Base-by-base conservation (phyloP, 2,329 filamentous ascomycete genomes). In the Fusarium fujikuroi region DNA sequence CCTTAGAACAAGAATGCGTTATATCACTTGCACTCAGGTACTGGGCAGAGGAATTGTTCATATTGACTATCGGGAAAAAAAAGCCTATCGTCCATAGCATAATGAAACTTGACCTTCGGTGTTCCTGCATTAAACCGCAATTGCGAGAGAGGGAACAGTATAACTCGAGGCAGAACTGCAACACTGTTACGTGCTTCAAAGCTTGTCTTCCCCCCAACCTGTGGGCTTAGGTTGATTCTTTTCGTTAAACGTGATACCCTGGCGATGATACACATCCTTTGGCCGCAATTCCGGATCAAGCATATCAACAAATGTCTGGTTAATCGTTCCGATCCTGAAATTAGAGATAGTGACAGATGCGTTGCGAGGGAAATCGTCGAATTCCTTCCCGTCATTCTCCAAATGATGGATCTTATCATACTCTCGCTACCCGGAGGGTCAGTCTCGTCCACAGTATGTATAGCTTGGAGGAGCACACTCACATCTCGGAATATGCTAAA, bases 401-500 rank as follows among this genome's bases (percentile, higher is more conserved):
- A 54, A 40, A 9, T 10, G 5, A 9, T n/a, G 19, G 7, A 54
- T 16, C 34, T 40, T 54, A 21, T 54, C 50, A 39, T 54, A 28
- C 25, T 54, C 36, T n/a, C 36, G 25, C 50, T 54, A 16, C 2
- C 6, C 50, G 10, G 11, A 30, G 0, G 2, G 23, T 54, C 8
- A 54, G 50, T 40, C 14, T 18, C 40, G 18, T n/a, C 10, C 19
- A 18, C 23, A 39, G 10, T 18, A 23, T 49, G 7, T 4, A n/a
- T 42, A 28, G 15, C 11, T 30, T 30, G 19, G 25, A 21, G 18
- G 19, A 28, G 21, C 8, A 28, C 6, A 30, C 36, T 54, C 10
- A 54, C 50, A 18, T 54, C 50, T 54, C 50, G 19, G 25, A n/a
- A 39, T 18, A 54, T 28, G 23, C 50, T 54, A 18, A 54, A 42